A percentile compares a stretch with the other conserved stretches of the same genome.
phyloP scores from a whole-genome alignment of 805 yeast species.

The Saccharomycopsis malanga region DNA sequence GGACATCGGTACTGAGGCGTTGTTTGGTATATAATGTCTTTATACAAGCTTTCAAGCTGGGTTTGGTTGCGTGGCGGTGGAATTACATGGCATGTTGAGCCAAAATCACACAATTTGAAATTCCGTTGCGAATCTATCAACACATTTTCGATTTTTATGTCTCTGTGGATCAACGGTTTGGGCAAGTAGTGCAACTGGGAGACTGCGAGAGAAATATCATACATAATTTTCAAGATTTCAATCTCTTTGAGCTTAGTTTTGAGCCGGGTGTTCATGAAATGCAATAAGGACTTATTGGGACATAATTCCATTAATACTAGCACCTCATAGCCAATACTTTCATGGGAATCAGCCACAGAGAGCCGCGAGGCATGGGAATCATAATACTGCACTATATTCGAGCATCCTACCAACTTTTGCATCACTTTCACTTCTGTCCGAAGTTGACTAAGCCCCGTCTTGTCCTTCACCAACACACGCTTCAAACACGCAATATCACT shows the following conservation, averaged over 20 bases:
- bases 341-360: constrained; percentile 24
- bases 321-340: constrained; percentile 64
- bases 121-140: constrained; percentile 50
- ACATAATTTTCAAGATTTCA: constrained; percentile 78
- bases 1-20: constrained; percentile 84
- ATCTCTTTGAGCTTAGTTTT: constrained; percentile 68
- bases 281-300: constrained; percentile 77
- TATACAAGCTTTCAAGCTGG: constrained; percentile 52
- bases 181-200: constrained; percentile 73
- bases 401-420: constrained; percentile 50
- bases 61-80: constrained; percentile 56
- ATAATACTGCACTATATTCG: constrained; percentile 58
- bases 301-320: constrained; percentile 90
- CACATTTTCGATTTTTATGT: constrained; percentile 78
- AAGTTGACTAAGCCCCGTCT: constrained; percentile 55
- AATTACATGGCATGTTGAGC: constrained; percentile 62
- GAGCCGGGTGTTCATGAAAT: constrained; percentile 82
- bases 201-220: constrained; percentile 72
- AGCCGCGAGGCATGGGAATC: constrained; percentile 72
- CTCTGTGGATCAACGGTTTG: constrained; percentile 77
- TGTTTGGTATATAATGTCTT: constrained; percentile 70
- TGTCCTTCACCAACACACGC: constrained; percentile 66
- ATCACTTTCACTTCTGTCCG: constrained; percentile 75
- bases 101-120: constrained; percentile 76
- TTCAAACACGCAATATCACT: constrained; percentile 59